phyloP scores from a whole-genome alignment of 192 early-diverging fungal genomes.

The Pilobolus umbonatus region DNA sequence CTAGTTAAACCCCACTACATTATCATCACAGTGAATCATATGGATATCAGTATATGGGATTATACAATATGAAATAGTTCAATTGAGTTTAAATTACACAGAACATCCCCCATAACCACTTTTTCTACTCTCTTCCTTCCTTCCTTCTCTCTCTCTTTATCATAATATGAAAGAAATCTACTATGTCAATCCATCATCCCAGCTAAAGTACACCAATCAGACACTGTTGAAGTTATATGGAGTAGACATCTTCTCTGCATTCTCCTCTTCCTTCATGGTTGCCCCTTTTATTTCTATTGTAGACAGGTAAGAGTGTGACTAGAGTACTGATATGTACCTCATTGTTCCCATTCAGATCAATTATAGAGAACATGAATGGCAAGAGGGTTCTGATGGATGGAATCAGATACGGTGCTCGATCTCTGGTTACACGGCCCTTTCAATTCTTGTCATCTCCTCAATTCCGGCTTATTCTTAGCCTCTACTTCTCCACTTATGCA shows the following conservation, averaged over 20 bases:
- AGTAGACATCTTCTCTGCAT: constrained; percentile 34
- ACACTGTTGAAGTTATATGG: constrained; percentile 16
- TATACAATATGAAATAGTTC: no score
- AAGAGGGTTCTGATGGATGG: constrained; percentile 25
- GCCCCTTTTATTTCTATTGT: constrained; percentile 43
- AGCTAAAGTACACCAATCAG: background rate
- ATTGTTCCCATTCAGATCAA: constrained; percentile 24
- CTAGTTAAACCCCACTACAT: no score
- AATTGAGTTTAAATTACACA: no score
- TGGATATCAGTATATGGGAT: no score
- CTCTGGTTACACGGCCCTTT: constrained; percentile 26
- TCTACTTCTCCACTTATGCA: constrained; percentile 39
- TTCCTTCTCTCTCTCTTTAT: background rate
- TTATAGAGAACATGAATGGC: constrained; percentile 44
- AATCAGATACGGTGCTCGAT: constrained; percentile 26
- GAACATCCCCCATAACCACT: background rate
- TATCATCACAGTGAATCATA: no score
- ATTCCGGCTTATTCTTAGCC: constrained; percentile 29
- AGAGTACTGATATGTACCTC: background rate
- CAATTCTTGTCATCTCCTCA: constrained; percentile 24
- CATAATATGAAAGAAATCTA: background rate
- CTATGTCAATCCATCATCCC: background rate
- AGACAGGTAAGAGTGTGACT: constrained; percentile 31
- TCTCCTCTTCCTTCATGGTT: constrained; percentile 30
- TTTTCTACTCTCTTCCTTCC: background rate